A percentile compares a stretch with the other conserved stretches of the same genome.
These are phyloP conservation scores for Penicillium malachiteum DNA, from an alignment of 495 filamentous ascomycete species.

Conservation along the genomic window DNA sequence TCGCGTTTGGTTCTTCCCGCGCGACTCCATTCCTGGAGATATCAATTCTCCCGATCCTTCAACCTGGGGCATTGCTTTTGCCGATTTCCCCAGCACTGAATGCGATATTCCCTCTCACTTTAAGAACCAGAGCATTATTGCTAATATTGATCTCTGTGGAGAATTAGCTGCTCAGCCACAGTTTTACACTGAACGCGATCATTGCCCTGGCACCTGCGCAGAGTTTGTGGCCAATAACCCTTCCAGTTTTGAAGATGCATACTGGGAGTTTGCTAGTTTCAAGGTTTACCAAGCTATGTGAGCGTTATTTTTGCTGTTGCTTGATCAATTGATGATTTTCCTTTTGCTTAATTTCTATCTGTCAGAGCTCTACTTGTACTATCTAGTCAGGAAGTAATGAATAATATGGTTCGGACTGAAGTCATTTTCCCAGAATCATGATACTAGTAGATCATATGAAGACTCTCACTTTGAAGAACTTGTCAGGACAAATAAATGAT, in stretches of 20 bases:
- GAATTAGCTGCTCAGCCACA: too few species aligned
- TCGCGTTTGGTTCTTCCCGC: conserved; percentile 50
- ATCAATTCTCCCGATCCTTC: conserved; percentile 45
- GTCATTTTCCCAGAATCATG: too few species aligned
- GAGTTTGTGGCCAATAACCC: conserved; percentile 43
- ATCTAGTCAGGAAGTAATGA: too few species aligned
- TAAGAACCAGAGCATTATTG: conserved; percentile 51
- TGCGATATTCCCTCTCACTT: conserved; percentile 50
- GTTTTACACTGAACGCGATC: too few species aligned
- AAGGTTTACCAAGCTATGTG: conserved; percentile 37
- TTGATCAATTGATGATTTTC: too few species aligned
- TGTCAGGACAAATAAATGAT: too few species aligned
- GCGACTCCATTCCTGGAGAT: conserved; percentile 39
- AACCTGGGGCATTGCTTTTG: conserved; percentile 45
- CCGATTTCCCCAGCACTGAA: conserved; percentile 52
- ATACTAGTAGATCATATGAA: too few species aligned
- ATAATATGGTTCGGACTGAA: too few species aligned
- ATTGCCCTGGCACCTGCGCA: conserved; percentile 35
- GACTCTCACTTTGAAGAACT: too few species aligned
- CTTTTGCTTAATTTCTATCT: too few species aligned
- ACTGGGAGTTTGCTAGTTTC: conserved; percentile 52
- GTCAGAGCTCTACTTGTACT: too few species aligned
- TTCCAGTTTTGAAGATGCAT: conserved; percentile 40
- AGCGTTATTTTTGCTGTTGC: too few species aligned
- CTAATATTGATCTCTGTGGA: conserved; percentile 53